Evolutionary conservation across 805 yeast genomes (phyloP), one percentile per base, ranked within the genome.

Genomic region (Zygotorulaspora chibaensis): DNA sequence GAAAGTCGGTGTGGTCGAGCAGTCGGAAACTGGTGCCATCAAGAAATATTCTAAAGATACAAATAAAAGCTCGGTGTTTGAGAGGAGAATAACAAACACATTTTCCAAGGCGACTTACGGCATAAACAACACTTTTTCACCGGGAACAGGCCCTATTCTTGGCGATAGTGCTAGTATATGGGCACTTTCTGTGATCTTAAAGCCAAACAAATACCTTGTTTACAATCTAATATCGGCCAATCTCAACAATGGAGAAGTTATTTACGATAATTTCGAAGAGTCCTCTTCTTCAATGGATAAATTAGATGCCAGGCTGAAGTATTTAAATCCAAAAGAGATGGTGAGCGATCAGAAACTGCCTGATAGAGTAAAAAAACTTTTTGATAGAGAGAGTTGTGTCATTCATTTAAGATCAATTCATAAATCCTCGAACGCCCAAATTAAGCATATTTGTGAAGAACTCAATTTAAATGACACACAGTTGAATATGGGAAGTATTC

Each of bases 1-100:
- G 48, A 90, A 85, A 60, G 87, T 93, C 3, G 98, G 95, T 0
- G 79, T 93, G 1, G 93, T 90, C 0, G 83, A 84, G 57, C 98
- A 93, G 59, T 69, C 78, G 3, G 97, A 91, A 59, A 79, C 91
- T 0, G 83, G 88, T 2, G 87, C 88, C 0, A 71, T 87, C 11
- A 87, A 87, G 57, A 73, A 76, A 5, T 68, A 66, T 12, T 45
- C 55, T 4, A 23, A 46, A 8, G 52, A 36, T 18, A 63, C 76
- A 4, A 81, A 76, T 49, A 77, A 76, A 44, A 67, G 74, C 26
- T 71, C 73, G 20, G 74, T 89, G 1, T 87, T 91, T 65, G 76
- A 76, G 42, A 69, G 98, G 38, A 68, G 78, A 50, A 66, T 93
- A 6, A 76, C 90, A 0, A 77, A 80, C 8, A 80, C 87, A 0